Evolutionary conservation across 2,329 filamentous ascomycete genomes (phyloP).

Genomic region (Colletotrichum neosansevieriae): DNA sequence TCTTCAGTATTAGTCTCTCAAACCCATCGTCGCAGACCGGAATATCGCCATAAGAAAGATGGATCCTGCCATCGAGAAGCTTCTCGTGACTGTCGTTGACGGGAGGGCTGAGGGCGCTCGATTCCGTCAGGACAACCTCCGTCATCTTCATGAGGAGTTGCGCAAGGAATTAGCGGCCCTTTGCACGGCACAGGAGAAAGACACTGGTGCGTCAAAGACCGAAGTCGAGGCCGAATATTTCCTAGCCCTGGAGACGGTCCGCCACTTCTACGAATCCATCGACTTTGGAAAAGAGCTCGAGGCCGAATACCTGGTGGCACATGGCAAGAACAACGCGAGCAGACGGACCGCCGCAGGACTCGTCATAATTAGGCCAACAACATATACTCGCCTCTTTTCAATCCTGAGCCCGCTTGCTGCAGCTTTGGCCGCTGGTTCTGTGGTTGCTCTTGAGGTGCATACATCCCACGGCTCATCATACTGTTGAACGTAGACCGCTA

Average conservation of each 20-base stretch:
- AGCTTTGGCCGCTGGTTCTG: constrained; percentile 47
- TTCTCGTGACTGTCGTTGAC: constrained; percentile 57
- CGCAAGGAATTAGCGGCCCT: constrained; percentile 50
- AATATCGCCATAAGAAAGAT: not conserved
- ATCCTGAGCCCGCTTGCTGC: constrained; percentile 44
- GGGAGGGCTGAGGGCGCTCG: constrained; percentile 58
- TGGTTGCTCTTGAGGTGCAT: constrained; percentile 46
- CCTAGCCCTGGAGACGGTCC: constrained; percentile 53
- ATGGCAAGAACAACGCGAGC: constrained; percentile 27
- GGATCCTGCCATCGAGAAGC: constrained; percentile 35
- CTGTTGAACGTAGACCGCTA: not conserved
- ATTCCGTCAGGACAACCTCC: constrained; percentile 59
- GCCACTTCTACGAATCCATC: constrained; percentile 53
- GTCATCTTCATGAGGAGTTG: constrained; percentile 55
- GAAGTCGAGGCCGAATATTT: constrained; percentile 54
- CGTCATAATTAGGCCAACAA: constrained; percentile 45
- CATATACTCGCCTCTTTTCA: constrained; percentile 45
- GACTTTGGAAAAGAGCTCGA: constrained; percentile 46
- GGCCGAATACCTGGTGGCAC: constrained; percentile 43
- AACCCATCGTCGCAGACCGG: not conserved
- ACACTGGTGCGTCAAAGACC: constrained; percentile 45
- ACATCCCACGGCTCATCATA: constrained; percentile 20
- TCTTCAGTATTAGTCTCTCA: not conserved
- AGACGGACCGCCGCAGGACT: constrained; percentile 38
- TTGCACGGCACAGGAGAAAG: constrained; percentile 54